These are phyloP conservation scores for Bruguiera hainesii DNA, from an alignment of 441 rosid genomes.

Conservation along the genomic window DNA sequence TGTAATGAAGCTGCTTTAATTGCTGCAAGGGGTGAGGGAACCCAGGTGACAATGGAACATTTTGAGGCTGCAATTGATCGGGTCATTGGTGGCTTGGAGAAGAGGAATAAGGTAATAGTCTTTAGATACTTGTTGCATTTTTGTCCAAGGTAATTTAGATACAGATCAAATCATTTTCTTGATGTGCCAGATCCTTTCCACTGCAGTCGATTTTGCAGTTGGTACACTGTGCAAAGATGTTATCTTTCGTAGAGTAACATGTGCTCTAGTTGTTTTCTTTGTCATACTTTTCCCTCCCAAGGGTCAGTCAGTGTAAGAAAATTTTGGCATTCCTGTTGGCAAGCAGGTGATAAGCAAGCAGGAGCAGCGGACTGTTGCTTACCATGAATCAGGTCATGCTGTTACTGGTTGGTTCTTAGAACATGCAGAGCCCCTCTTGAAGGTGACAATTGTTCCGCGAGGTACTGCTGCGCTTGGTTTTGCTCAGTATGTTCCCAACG, in stretches of 20 bases:
- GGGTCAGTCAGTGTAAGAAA: background rate
- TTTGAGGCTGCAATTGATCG: constrained; percentile 72
- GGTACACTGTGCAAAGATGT: background rate
- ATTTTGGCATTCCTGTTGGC: background rate
- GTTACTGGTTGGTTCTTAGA: constrained; percentile 67
- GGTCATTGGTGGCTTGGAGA: constrained; percentile 69
- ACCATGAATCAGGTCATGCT: constrained; percentile 75
- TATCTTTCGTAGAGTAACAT: background rate
- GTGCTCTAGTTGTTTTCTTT: background rate
- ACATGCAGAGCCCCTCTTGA: constrained; percentile 60
- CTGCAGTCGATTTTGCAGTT: background rate
- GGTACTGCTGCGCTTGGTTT: constrained; percentile 67
- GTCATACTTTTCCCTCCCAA: background rate
- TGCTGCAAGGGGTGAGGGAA: constrained; percentile 54
- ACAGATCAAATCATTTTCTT: background rate
- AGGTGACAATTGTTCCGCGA: constrained; percentile 65
- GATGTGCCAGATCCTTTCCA: background rate
- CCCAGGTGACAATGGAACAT: constrained; percentile 48
- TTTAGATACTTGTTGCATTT: background rate
- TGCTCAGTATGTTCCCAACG: constrained; percentile 67
- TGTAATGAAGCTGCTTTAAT: constrained; percentile 76
- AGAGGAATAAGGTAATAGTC: constrained; percentile 54
- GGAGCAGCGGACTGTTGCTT: constrained; percentile 50
- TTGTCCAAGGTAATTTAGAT: background rate
- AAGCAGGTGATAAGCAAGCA: constrained; percentile 70